Evolutionary conservation across 176 grass and related monocot species (phyloP), one percentile per base, ranked within the genome.

Genomic region (Cymbopogon citratus): DNA sequence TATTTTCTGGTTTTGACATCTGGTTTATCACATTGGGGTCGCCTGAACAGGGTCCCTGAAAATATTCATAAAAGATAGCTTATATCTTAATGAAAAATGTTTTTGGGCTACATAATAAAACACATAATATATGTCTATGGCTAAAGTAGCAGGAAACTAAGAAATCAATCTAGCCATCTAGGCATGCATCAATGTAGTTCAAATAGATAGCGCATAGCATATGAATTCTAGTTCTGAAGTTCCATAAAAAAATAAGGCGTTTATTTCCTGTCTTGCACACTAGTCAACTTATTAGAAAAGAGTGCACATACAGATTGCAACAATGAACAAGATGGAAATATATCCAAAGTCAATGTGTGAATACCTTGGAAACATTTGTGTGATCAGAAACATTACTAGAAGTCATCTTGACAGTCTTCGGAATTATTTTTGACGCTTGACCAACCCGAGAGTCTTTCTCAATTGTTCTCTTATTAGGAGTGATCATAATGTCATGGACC

Each of bases 281-380:
- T 75, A 49, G 77, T 35, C n/a, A 18, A 9, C 2, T 73, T 65
- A 76, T 64, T 56, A 52, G 41, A 75, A 60, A 64, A 71, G 7
- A 65, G 41, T 21, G 15, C 23, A 75, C 73, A 69, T 40, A n/a
- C 23, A 63, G 13, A 79, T 73, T 57, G 34, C 13, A 72, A 54
- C 18, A 80, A 80, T 74, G 35, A 63, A 43, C 59, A 81, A 74
- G 26, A 60, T 43, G 48, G 9, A 44, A 81, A 51, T 6, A 39
- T 25, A 5, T 61, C 13, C 11, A 69, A 49, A 31, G 66, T 63
- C 19, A 35, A n/a, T 61, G 28, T 81, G 41, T 3, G 28, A 70
- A 87, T 88, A 95, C 93, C 92, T 90, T 89, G 76, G 45, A 72
- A 69, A 71, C 49, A 71, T 63, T 9, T 41, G 43, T 65, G 40